Conservation (phyloP, 371 early-diverging fungal species). For the Sanchytrium tribonematis region DNA sequence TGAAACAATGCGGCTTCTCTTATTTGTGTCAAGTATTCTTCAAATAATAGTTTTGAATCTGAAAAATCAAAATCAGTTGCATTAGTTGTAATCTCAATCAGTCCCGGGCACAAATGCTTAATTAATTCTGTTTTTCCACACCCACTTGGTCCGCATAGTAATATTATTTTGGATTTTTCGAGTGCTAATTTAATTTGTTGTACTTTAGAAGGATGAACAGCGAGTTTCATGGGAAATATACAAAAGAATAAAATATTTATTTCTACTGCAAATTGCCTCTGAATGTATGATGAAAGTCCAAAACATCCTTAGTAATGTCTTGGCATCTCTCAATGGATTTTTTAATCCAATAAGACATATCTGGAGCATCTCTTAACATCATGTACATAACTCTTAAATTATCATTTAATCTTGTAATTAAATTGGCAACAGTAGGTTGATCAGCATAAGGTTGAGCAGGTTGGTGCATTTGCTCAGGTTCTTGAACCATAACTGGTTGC, state of each 20-base stretch:
- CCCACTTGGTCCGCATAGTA: background rate
- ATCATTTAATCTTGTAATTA: background rate
- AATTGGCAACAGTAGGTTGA: background rate
- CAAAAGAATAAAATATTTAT: background rate
- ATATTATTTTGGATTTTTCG: background rate
- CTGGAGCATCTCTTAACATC: background rate
- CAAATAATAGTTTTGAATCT: background rate
- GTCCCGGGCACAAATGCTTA: background rate
- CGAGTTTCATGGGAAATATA: background rate
- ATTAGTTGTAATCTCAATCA: background rate
- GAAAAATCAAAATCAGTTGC: background rate
- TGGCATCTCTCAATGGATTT: background rate
- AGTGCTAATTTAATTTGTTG: background rate
- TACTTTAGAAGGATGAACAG: background rate
- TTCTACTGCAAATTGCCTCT: background rate
- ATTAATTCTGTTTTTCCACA: background rate
- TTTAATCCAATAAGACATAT: background rate
- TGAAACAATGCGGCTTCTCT: background rate
- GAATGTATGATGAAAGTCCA: background rate
- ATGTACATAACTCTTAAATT: background rate
- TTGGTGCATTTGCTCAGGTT: background rate
- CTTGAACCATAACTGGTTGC: background rate
- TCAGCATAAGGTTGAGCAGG: background rate
- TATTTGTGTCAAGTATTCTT: background rate
- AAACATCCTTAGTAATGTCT: constrained; percentile 1